Evolutionary conservation across 192 early-diverging fungal species (phyloP).

Genomic region (Coemansia sp.): DNA sequence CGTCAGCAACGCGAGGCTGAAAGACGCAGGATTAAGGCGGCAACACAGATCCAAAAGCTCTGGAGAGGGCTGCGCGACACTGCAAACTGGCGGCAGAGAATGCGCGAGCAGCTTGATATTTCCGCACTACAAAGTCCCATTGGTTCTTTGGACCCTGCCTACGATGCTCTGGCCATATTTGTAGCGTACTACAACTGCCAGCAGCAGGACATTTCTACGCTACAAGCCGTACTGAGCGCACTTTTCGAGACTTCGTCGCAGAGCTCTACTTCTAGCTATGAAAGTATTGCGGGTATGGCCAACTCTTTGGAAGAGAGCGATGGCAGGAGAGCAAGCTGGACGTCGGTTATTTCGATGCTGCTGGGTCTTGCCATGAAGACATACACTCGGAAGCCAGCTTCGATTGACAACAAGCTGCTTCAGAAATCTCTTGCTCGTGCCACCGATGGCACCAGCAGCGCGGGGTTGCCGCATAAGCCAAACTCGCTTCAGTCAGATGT

Average conservation of each 20-base stretch:
- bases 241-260: constrained; percentile 16
- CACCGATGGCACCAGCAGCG: not conserved
- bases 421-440: constrained; percentile 6
- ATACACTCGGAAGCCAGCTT: not conserved
- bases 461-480: not conserved
- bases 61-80: constrained; percentile 25
- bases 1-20: constrained; percentile 73
- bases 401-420: constrained; percentile 8
- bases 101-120: constrained; percentile 27
- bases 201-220: constrained; percentile 10
- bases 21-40: constrained; percentile 58
- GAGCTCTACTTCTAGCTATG: not conserved
- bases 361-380: constrained; percentile 20
- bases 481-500: constrained; percentile 3
- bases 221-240: constrained; percentile 21
- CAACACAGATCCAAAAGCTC: constrained; percentile 66
- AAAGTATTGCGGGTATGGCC: not conserved
- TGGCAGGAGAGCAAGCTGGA: constrained; percentile 13
- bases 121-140: not conserved
- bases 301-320: not conserved
- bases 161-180: constrained; percentile 18
- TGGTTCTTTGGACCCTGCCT: constrained; percentile 1
- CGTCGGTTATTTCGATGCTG: constrained; percentile 16
- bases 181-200: constrained; percentile 33
- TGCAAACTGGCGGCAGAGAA: constrained; percentile 20